Percentiles rank a stretch among this genome's conserved stretches.
Evolutionary conservation across 306 rosid genomes (phyloP).

Genomic region (Boehmeria nivea): DNA sequence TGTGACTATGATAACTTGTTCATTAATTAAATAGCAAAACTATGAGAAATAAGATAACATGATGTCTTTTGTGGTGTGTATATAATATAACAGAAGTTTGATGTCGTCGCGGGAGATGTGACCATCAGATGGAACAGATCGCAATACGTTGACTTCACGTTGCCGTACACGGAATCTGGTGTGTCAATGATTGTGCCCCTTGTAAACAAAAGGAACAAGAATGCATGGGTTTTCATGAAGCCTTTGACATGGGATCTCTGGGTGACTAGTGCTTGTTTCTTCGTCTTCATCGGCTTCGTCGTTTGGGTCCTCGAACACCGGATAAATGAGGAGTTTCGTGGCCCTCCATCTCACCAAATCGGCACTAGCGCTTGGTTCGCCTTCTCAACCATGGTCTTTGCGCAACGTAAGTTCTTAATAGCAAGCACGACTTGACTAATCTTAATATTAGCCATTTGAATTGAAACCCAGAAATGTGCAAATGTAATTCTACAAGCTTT

Average conservation of each 20-base stretch:
- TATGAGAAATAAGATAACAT: no score
- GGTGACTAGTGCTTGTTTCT: conserved; percentile 41
- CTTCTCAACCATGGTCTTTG: conserved; percentile 61
- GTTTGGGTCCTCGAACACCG: conserved; percentile 67
- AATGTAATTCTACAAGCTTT: no score
- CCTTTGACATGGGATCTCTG: conserved; percentile 62
- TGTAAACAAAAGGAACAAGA: conserved; percentile 25
- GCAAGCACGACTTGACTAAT: no score
- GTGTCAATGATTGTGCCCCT: conserved; percentile 57
- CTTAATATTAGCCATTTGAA: no score
- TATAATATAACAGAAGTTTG: conserved; percentile 29
- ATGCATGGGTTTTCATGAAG: conserved; percentile 55
- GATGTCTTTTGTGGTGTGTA: no score
- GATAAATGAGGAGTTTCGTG: conserved; percentile 49
- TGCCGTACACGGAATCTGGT: conserved; percentile 67
- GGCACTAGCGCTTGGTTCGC: conserved; percentile 65
- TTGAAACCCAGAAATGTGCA: no score
- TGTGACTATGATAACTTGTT: no score
- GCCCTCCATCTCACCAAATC: conserved; percentile 46
- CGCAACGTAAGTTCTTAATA: conserved; percentile 38
- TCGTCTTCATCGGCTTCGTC: conserved; percentile 54
- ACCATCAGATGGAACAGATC: conserved; percentile 51
- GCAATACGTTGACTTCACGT: conserved; percentile 41
- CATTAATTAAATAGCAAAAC: no score
- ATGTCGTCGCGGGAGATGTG: conserved; percentile 40